Evolutionary conservation across 208 protist genomes (phyloP).

Genomic region (Trypanosoma vivax): DNA sequence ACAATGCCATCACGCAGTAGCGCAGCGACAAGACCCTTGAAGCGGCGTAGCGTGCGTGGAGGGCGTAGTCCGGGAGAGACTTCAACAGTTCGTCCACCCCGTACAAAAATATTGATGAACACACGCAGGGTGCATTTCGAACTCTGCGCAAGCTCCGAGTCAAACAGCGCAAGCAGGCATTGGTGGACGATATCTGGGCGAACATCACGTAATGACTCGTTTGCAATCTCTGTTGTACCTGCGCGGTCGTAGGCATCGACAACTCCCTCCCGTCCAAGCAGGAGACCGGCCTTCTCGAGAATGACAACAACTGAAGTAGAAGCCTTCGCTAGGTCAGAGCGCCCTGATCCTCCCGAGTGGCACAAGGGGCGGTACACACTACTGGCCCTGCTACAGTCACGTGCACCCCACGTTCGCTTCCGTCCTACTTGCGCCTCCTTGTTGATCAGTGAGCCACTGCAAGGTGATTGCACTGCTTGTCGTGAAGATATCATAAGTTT

Average conservation of each 20-base stretch:
- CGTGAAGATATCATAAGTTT: background rate
- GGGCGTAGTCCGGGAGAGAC: constrained; percentile 78
- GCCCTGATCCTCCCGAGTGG: background rate
- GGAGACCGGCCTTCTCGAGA: constrained; percentile 75
- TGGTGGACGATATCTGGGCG: constrained; percentile 89
- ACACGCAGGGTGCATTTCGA: constrained; percentile 66
- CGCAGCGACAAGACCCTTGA: constrained; percentile 72
- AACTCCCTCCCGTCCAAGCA: constrained; percentile 63
- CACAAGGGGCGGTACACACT: constrained; percentile 12
- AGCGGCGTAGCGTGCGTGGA: constrained; percentile 84
- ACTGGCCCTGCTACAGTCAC: background rate
- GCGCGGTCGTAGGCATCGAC: constrained; percentile 83
- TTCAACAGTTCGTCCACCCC: constrained; percentile 74
- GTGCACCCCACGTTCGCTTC: constrained; percentile 5
- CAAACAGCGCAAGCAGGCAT: constrained; percentile 88
- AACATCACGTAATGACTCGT: constrained; percentile 64
- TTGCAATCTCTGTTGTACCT: constrained; percentile 70
- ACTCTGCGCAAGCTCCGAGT: constrained; percentile 69
- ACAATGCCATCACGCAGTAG: constrained; percentile 78
- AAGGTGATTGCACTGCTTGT: background rate
- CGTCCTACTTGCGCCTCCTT: background rate
- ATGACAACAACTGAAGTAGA: constrained; percentile 65
- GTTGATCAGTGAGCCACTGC: background rate
- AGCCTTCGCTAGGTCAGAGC: background rate
- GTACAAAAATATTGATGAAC: constrained; percentile 72